phyloP scores from a whole-genome alignment of 805 yeast genomes.

The Pichia thaimueangensis region DNA sequence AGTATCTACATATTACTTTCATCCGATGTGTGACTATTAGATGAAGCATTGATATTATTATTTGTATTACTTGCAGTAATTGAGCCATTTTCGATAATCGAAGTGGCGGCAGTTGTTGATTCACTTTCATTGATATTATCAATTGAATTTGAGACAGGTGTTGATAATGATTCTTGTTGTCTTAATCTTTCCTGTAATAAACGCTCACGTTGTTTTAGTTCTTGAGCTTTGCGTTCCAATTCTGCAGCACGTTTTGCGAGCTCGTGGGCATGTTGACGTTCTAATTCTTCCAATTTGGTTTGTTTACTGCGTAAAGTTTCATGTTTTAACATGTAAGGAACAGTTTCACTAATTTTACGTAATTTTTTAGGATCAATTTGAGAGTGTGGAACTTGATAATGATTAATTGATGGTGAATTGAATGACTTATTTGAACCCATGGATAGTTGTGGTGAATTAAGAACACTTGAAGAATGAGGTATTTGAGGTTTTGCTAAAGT shows the following conservation, averaged over 20 bases:
- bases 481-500: slow-evolving; percentile 7
- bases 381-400: slow-evolving; percentile 19
- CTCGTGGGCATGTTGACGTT: slow-evolving; percentile 70
- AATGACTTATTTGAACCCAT: slow-evolving; percentile 12
- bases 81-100: too few relatives aligned
- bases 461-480: not conserved
- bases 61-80: too few relatives aligned
- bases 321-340: slow-evolving; percentile 76
- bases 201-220: slow-evolving; percentile 60
- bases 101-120: not conserved
- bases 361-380: slow-evolving; percentile 50
- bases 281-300: slow-evolving; percentile 72
- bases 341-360: slow-evolving; percentile 74
- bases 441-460: slow-evolving; percentile 19
- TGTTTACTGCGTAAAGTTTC: slow-evolving; percentile 70
- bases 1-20: too few relatives aligned
- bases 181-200: slow-evolving; percentile 42
- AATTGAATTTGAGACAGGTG: not conserved
- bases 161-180: too few relatives aligned
- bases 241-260: slow-evolving; percentile 68
- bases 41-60: too few relatives aligned
- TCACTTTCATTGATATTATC: not conserved
- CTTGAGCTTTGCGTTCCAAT: slow-evolving; percentile 68
- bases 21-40: too few relatives aligned
- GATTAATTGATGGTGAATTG: slow-evolving; percentile 8